phyloP scores from a whole-genome alignment of 371 early-diverging fungal genomes.

The Mucor plumbeus region DNA sequence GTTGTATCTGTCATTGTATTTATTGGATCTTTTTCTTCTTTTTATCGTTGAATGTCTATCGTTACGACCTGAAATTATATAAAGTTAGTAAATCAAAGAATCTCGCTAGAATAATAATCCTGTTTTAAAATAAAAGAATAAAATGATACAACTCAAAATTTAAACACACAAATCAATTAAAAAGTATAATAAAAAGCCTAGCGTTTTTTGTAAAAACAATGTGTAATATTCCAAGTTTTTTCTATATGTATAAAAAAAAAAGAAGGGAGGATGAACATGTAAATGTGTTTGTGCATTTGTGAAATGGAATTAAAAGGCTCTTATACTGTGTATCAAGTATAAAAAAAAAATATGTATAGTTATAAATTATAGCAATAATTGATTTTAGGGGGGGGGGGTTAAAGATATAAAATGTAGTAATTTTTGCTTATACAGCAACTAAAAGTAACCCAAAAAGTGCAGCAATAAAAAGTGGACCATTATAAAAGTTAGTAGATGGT shows the following conservation, averaged over 20 bases:
- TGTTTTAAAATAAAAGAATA: not conserved
- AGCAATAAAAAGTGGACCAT: slow-evolving; percentile 41
- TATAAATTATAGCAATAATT: slow-evolving; percentile 9
- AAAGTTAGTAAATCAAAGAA: not conserved
- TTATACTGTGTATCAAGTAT: slow-evolving; percentile 5
- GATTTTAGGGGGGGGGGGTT: not conserved
- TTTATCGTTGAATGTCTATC: not conserved
- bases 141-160: not conserved
- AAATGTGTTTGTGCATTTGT: not conserved
- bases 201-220: not conserved
- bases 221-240: slow-evolving; percentile 1
- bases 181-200: not conserved
- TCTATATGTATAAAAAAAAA: not conserved
- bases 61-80: not conserved
- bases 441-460: slow-evolving; percentile 37
- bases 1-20: not conserved
- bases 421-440: slow-evolving; percentile 26
- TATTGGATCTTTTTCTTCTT: not conserved
- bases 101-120: not conserved
- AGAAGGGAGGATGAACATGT: not conserved
- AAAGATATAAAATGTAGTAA: not conserved
- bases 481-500: slow-evolving; percentile 15
- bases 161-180: not conserved
- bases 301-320: slow-evolving; percentile 4
- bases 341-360: slow-evolving; percentile 8